phyloP scores from a whole-genome alignment of 169 alveolate species.

The Eimeria maxima region DNA sequence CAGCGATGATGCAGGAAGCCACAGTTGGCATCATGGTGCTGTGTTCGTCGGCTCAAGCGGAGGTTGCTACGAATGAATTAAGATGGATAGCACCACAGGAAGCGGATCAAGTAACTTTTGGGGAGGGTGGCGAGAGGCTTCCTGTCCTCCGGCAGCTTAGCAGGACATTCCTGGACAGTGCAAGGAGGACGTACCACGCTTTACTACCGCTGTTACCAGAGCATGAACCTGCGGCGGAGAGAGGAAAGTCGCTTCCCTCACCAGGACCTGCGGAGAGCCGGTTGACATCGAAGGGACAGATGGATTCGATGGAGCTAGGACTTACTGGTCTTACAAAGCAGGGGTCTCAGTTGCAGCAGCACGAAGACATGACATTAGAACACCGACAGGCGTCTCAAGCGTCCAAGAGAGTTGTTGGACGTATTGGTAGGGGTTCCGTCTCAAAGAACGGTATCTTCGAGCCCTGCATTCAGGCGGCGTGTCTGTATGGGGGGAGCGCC shows the following conservation, averaged over 20 bases:
- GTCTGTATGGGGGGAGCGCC: slow-evolving; percentile 44
- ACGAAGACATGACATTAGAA: background rate
- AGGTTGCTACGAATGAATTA: background rate
- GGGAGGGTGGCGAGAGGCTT: slow-evolving; percentile 4
- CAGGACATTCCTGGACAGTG: slow-evolving; percentile 11
- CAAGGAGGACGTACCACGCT: slow-evolving; percentile 21
- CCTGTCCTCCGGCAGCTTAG: slow-evolving; percentile 18
- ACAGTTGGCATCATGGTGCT: slow-evolving; percentile 50
- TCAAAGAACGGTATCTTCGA: background rate
- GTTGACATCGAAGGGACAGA: slow-evolving; percentile 12
- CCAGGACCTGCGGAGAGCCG: slow-evolving; percentile 7
- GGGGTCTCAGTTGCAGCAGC: slow-evolving; percentile 26
- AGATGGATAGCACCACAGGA: background rate
- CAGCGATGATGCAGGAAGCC: slow-evolving; percentile 77
- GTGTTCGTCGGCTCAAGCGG: background rate
- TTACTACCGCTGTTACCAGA: slow-evolving; percentile 37
- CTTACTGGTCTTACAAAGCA: slow-evolving; percentile 33
- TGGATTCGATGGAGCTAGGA: slow-evolving; percentile 19
- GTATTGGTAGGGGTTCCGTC: background rate
- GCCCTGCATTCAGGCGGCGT: slow-evolving; percentile 67
- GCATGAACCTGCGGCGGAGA: slow-evolving; percentile 29
- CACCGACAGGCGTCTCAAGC: background rate
- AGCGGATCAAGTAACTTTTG: background rate
- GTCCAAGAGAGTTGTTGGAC: slow-evolving; percentile 24
- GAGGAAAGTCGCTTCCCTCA: slow-evolving; percentile 31